Evolutionary conservation across 2,329 filamentous ascomycete genomes (phyloP), one percentile per base, ranked within the genome.

Genomic region (Fusarium liriodendri): DNA sequence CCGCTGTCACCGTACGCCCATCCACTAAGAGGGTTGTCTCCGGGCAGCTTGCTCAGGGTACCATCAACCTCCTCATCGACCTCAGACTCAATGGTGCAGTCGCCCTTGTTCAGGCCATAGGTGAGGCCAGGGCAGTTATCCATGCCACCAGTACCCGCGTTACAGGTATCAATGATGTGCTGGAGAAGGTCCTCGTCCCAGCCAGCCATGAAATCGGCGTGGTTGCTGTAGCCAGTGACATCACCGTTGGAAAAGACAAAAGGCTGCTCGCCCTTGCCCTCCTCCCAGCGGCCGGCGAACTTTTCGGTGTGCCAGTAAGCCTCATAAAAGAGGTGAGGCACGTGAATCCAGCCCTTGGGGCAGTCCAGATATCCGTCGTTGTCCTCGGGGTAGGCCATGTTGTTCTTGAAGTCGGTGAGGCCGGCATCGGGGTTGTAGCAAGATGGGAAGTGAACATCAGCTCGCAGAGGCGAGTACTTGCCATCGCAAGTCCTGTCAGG

Each of bases 211-310:
- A 95, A 95, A 81, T 95, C 93, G 57, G 87, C 92, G 82, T 95
- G 93, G 69, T 88, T 88, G 76, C 89, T 90, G 84, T 89, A 94
- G 65, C 93, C 93, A 13, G 93, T 93, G 22, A 87, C 84, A 66
- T 95, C 92, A 52, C 92, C 92, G 78, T 91, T 91, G 73, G 92
- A 85, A 50, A 93, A 88, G 63, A 94, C 90, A 77, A 94, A 94
- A 13, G 91, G 91, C 83, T 90, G 88, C 27, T 79, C 80, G 76
- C 88, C 89, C 69, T 87, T 84, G 73, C 87, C 84, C 54, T 85
- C 83, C n/a, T 85, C 84, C 89, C 89, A 91, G 77, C 87, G 85
- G 76, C 84, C 82, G 67, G 81, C 69, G 77, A 90, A 89, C 50
- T 81, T 79, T 52, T 85, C 85, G 4, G 89, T 91, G 80, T 90